Base-by-base conservation (phyloP, 129 eudicot species). In the Pseudognaphalium luteoalbum region DNA sequence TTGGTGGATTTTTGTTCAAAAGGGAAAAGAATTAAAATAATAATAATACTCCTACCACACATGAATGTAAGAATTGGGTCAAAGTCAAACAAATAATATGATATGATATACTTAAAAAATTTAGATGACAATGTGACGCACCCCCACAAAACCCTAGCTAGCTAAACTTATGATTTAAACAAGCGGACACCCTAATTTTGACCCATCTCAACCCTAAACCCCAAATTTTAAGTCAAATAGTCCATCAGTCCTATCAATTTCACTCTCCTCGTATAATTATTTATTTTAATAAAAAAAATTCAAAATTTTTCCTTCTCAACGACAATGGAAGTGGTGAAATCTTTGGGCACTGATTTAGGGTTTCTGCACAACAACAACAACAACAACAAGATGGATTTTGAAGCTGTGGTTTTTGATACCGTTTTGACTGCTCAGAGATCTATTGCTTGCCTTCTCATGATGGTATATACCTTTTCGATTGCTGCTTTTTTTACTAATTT, bases 341-440 rank as follows among this genome's bases (percentile, higher is more conserved):
- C 73, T 4, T 78, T 74, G 41, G 80, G 77, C 56, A 81, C 79
- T 78, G 81, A 88, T 35, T 69, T 73, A 76, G 83, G 71, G 62
- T 72, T 76, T 82, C 7, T 78, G 66, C 78, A 70, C 70, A 83
- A 47, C 54, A 44, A 44, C 16, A 83, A 47, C 54, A 44, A 44
- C 16, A 47, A 52, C 28, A 25, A 25, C 50, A 78, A 33, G 12
- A 65, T 80, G 79, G 66, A 9, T 16, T 76, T 67, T 81, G 85
- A 83, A 78, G 77, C 83, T 67, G 77, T 76, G 75, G 78, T 78
- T 66, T 65, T 63, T 63, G 83, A 85, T 21, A 39, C 93, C 80
- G 62, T 82, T 79, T 82, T 92, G 75, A 73, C 82, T 82, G 96
- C 93, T 89, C 88, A 88, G 65, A 87, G 82, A 73, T 84, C 90